phyloP scores from a whole-genome alignment of 2,329 filamentous ascomycete genomes.

The Cadophora luteo-olivacea region DNA sequence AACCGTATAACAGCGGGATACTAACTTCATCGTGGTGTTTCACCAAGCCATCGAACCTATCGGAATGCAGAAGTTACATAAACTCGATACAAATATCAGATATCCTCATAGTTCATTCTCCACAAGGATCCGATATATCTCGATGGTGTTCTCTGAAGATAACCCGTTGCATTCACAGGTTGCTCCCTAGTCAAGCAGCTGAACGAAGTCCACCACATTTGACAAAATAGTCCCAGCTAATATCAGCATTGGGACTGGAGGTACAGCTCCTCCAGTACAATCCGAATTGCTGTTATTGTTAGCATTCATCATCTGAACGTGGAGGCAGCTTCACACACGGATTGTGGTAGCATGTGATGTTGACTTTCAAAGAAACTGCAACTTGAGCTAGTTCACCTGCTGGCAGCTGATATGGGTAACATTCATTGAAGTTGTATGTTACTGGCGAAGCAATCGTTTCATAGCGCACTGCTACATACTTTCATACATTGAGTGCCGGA shows the following conservation, averaged over 20 bases:
- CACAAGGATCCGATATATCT: background rate
- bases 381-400: no score
- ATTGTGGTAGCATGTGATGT: no score
- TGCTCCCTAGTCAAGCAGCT: constrained; percentile 17
- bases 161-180: constrained; percentile 16
- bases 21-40: background rate
- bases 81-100: background rate
- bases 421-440: no score
- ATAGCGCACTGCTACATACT: constrained; percentile 18
- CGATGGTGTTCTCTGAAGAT: background rate
- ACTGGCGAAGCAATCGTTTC: background rate
- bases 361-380: no score
- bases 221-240: background rate
- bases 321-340: no score
- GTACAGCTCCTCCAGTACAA: no score
- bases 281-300: no score
- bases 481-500: background rate
- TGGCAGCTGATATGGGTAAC: no score
- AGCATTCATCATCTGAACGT: no score
- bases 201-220: constrained; percentile 3
- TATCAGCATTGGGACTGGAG: no score
- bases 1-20: background rate
- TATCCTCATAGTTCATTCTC: background rate
- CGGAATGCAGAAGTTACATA: background rate
- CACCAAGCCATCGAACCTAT: background rate